Percentiles rank a stretch among this genome's conserved stretches.
Conservation (phyloP, 163 green algal genomes). For the Picocystis sp. region DNA sequence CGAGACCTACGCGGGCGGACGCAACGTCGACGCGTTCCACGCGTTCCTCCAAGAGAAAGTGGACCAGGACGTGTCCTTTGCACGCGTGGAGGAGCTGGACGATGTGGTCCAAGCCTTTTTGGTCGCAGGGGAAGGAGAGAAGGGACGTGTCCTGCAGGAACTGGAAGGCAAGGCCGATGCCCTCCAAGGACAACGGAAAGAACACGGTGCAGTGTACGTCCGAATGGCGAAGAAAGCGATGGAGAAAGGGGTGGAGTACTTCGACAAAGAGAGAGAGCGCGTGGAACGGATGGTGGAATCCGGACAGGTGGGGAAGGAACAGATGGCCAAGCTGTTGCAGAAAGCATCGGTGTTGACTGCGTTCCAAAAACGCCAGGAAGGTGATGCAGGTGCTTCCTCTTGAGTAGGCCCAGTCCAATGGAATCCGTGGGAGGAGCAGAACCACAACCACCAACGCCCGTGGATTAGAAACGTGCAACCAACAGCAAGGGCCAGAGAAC, state of each 20-base stretch:
- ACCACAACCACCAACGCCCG: too few relatives aligned
- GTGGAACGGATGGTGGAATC: slow-evolving; percentile 41
- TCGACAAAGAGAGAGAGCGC: slow-evolving; percentile 40
- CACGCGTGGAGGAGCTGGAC: slow-evolving; percentile 38
- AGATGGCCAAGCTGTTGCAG: too few relatives aligned
- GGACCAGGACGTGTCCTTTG: slow-evolving; percentile 39
- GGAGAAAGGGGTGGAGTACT: slow-evolving; percentile 43
- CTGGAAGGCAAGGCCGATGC: slow-evolving; percentile 10
- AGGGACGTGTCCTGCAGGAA: neutral
- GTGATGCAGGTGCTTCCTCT: too few relatives aligned
- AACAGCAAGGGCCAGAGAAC: too few relatives aligned
- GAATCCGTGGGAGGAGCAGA: too few relatives aligned
- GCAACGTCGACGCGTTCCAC: slow-evolving; percentile 39
- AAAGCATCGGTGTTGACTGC: too few relatives aligned
- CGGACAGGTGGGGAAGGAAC: slow-evolving; percentile 23
- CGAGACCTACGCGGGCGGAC: slow-evolving; percentile 44
- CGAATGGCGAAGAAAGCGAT: slow-evolving; percentile 40
- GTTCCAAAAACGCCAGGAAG: too few relatives aligned
- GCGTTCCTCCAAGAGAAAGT: slow-evolving; percentile 51
- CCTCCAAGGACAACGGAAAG: slow-evolving; percentile 31
- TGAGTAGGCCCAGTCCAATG: too few relatives aligned
- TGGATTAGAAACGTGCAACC: too few relatives aligned
- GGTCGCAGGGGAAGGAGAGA: slow-evolving; percentile 14
- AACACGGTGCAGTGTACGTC: slow-evolving; percentile 52
- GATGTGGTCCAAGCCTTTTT: slow-evolving; percentile 35